Evolutionary conservation across 345 rosid species (phyloP).

Genomic region (Eucalyptus camaldulensis): DNA sequence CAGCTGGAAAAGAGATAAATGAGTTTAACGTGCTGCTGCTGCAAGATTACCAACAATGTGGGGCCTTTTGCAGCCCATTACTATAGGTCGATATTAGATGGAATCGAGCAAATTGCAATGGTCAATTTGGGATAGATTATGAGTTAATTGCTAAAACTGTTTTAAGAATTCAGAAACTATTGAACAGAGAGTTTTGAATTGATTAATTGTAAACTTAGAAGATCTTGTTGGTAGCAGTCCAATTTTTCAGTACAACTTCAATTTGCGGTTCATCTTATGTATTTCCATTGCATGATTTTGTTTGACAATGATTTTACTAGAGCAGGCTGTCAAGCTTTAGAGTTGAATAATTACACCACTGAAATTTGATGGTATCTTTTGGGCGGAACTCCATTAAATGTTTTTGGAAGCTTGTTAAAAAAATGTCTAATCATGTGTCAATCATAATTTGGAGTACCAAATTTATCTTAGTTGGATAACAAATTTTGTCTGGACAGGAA

Average conservation of each 20-base stretch:
- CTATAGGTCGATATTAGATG: conserved; percentile 60
- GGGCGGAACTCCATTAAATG: background rate
- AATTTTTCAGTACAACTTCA: too few species aligned
- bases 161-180: background rate
- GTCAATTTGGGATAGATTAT: conserved; percentile 54
- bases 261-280: too few species aligned
- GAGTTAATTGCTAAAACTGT: background rate
- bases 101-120: conserved; percentile 82
- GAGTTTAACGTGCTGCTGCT: conserved; percentile 59
- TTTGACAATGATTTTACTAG: too few species aligned
- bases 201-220: background rate
- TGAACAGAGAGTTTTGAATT: background rate
- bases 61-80: conserved; percentile 83
- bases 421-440: background rate
- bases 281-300: too few species aligned
- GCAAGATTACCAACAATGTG: conserved; percentile 78
- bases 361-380: too few species aligned
- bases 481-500: too few species aligned
- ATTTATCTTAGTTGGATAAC: too few species aligned
- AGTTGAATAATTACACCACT: too few species aligned
- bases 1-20: conserved; percentile 42
- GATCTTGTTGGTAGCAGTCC: background rate
- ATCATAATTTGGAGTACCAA: background rate
- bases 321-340: too few species aligned
- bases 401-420: too few species aligned